Evolutionary conservation across 257 asterid genomes (phyloP).

Genomic region (Solanum ossicruentum): DNA sequence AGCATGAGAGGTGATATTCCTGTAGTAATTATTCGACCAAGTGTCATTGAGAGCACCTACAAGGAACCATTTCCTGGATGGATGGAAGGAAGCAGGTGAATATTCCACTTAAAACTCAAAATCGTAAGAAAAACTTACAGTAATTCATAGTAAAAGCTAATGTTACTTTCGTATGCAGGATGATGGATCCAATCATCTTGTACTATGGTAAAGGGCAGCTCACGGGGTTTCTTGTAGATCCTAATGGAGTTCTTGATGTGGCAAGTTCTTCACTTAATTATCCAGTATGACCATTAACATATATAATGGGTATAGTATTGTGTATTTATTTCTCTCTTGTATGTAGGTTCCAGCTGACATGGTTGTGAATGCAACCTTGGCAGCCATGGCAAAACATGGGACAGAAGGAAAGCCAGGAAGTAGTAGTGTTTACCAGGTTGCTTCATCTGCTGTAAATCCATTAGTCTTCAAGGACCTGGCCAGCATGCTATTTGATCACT

Average conservation of each 20-base stretch:
- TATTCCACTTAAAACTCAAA: neutral
- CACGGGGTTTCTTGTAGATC: conserved; percentile 84
- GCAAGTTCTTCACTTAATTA: conserved; percentile 30
- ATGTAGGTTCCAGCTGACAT: conserved; percentile 86
- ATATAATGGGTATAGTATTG: neutral
- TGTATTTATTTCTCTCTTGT: neutral
- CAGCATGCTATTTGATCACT: conserved; percentile 55
- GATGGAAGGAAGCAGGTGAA: conserved; percentile 97
- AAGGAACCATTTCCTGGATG: conserved; percentile 97
- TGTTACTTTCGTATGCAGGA: conserved; percentile 26
- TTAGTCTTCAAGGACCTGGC: conserved; percentile 62
- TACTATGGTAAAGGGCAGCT: conserved; percentile 90
- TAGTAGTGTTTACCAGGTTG: conserved; percentile 47
- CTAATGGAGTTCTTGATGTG: conserved; percentile 89
- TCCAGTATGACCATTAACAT: neutral
- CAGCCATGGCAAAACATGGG: conserved; percentile 97
- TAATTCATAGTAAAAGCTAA: neutral
- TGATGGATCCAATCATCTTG: conserved; percentile 95
- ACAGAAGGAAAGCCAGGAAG: conserved; percentile 36
- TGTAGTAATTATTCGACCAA: conserved; percentile 79
- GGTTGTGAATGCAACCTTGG: conserved; percentile 92
- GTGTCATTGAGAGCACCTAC: conserved; percentile 94
- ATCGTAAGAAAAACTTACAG: neutral
- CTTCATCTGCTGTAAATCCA: conserved; percentile 86
- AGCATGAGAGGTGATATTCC: conserved; percentile 64